Evolutionary conservation across 116 monocot genomes (phyloP).

Genomic region (Cymodocea nodosa): DNA sequence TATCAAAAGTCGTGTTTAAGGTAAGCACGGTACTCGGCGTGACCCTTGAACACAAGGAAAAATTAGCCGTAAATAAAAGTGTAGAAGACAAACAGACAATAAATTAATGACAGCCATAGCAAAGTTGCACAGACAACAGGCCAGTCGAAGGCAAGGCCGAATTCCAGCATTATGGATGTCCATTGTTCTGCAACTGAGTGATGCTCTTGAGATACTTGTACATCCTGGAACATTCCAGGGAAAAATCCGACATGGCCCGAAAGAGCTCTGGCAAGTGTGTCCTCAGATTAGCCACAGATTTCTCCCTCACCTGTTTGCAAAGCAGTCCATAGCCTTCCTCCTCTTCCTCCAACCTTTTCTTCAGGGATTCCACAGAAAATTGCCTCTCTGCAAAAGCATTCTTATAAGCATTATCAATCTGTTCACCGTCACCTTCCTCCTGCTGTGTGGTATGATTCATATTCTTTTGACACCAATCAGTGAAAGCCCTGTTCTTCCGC

Average conservation of each 20-base stretch:
- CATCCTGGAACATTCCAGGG: conserved; percentile 44
- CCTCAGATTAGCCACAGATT: conserved; percentile 48
- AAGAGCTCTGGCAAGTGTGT: conserved; percentile 86
- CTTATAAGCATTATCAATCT: conserved; percentile 23
- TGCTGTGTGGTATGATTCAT: neutral
- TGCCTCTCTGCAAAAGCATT: conserved; percentile 51
- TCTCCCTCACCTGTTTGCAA: conserved; percentile 77
- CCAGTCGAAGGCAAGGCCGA: too few species aligned
- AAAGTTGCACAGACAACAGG: too few species aligned
- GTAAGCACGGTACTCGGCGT: too few species aligned
- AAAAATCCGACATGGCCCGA: conserved; percentile 59
- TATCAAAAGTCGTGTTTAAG: too few species aligned
- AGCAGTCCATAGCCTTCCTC: conserved; percentile 28
- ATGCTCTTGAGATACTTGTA: conserved; percentile 41
- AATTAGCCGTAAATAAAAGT: too few species aligned
- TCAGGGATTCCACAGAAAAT: conserved; percentile 47
- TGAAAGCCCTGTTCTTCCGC: conserved; percentile 52
- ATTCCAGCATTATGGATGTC: neutral
- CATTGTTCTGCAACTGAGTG: conserved; percentile 13
- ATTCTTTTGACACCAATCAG: conserved; percentile 68
- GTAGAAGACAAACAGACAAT: too few species aligned
- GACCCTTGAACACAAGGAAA: too few species aligned
- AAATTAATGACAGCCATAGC: too few species aligned
- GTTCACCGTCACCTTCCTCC: conserved; percentile 10
- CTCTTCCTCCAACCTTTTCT: conserved; percentile 56